phyloP scores from a whole-genome alignment of 2,329 filamentous ascomycete species.

The Pseudopithomyces maydicus region DNA sequence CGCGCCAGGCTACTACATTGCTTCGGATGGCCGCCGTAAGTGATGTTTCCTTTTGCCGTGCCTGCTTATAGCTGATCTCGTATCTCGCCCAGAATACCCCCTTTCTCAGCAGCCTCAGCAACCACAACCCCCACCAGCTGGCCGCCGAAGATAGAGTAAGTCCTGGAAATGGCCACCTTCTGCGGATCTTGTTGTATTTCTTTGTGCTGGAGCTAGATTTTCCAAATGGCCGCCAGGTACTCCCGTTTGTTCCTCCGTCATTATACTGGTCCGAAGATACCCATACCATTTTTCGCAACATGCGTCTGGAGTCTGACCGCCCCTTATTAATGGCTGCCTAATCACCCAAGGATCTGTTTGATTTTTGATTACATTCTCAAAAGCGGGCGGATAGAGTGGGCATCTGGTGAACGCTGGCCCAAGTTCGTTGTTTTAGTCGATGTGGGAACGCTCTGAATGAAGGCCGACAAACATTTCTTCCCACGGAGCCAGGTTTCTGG shows the following conservation, averaged over 20 bases:
- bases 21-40: slow-evolving; percentile 46
- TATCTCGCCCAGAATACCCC: slow-evolving; percentile 36
- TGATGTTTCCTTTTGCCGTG: slow-evolving; percentile 13
- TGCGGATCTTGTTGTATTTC: slow-evolving; percentile 17
- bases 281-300: slow-evolving; percentile 38
- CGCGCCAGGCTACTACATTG: slow-evolving; percentile 43
- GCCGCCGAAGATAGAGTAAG: slow-evolving; percentile 15
- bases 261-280: slow-evolving; percentile 42
- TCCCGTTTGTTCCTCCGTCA: slow-evolving; percentile 36
- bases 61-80: slow-evolving; percentile 21
- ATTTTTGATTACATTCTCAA: slow-evolving; percentile 30
- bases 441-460: slow-evolving; percentile 16
- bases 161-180: slow-evolving; percentile 1
- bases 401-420: slow-evolving; percentile 21
- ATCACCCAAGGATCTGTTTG: slow-evolving; percentile 28
- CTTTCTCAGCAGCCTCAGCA: slow-evolving; percentile 22
- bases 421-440: slow-evolving; percentile 19
- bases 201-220: slow-evolving; percentile 33
- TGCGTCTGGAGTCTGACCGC: slow-evolving; percentile 36
- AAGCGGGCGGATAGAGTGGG: slow-evolving; percentile 33
- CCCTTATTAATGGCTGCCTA: slow-evolving; percentile 32
- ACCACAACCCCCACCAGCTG: slow-evolving; percentile 31
- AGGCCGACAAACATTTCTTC: slow-evolving; percentile 16
- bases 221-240: slow-evolving; percentile 27
- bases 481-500: slow-evolving; percentile 15